Base-by-base conservation (phyloP, 2,329 filamentous ascomycete species). In the Colletotrichum camelliae region DNA sequence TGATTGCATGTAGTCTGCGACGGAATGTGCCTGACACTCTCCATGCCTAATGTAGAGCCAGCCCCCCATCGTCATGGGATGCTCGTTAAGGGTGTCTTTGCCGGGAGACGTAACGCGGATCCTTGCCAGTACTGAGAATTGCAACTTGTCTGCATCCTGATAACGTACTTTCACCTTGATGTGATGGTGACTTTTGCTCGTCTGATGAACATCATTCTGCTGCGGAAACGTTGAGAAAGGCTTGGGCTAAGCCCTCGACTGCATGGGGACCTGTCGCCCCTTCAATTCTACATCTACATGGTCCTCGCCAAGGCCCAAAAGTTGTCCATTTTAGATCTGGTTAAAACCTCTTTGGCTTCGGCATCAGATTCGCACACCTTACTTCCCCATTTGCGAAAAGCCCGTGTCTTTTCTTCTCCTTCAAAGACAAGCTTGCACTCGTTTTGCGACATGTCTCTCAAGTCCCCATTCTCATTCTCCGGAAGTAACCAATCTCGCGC, bases 341-440 rank as follows among this genome's bases (percentile, higher is more conserved):
- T 87, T 77, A 99, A 85, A 27, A 93, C 89, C 79, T 98, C 95
- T 82, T 95, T 94, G 7, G 96, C 97, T 82, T 97, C 94, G 13
- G 93, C 91, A 83, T 99, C 97, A 3, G 95, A 96, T 85, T 98
- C 97, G 84, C 96, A 98, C n/a, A 97, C 92, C 82, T 95, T 94
- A 77, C 93, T 96, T 4, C 94, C 90, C 95, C 96, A 98, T 82
- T 95, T 96, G 78, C 94, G 93, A 83, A 98, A 99, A 0, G 89
- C 91, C 66, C 95, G 90, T 37, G 90, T 88, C 83, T 96, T 97
- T 82, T 94, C 90, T 85, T 98, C 94, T 52, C 97, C 97, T 85
- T 98, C 96, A 87, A 97, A 99, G 7, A 99, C 89, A 69, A 99
- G 85, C 61, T 89, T 91, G 83, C 96, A 98, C 78, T 93, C 93